Conservation (phyloP, 1,139 yeast genomes). For the Saccharomyces hybrid region DNA sequence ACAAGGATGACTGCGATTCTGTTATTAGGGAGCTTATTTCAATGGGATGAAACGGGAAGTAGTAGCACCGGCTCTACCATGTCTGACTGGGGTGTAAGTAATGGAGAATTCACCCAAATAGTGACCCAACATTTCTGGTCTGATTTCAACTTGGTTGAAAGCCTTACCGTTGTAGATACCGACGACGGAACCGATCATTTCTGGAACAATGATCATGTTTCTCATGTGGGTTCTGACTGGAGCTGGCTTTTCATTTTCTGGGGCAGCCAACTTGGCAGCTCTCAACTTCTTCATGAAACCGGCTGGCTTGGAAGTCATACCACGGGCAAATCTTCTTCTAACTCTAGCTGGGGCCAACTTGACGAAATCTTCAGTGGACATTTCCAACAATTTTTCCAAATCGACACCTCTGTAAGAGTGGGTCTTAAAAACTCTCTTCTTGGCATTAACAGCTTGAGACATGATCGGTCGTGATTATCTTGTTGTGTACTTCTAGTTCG, state of each 20-base stretch:
- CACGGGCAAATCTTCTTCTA: constrained; percentile 99
- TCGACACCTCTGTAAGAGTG: constrained; percentile 99
- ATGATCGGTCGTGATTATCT: constrained; percentile 13
- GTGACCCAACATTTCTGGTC: constrained; percentile 99
- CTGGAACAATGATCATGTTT: constrained; percentile 98
- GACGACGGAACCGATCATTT: constrained; percentile 98
- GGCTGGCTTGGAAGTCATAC: constrained; percentile 92
- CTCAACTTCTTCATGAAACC: constrained; percentile 97
- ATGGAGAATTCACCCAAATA: constrained; percentile 99
- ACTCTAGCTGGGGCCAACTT: constrained; percentile 97
- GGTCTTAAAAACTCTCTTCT: constrained; percentile 92
- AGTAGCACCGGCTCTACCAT: constrained; percentile 98
- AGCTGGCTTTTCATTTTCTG: constrained; percentile 95
- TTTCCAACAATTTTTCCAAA: constrained; percentile 86
- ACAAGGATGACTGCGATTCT: not conserved
- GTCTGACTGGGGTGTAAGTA: constrained; percentile 99
- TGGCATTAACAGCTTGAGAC: constrained; percentile 36
- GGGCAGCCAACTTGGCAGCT: constrained; percentile 91
- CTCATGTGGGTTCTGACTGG: constrained; percentile 98
- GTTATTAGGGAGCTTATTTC: constrained; percentile 32
- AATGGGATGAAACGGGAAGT: constrained; percentile 77
- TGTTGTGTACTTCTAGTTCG: not conserved
- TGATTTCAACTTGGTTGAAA: constrained; percentile 98
- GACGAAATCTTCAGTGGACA: constrained; percentile 95
- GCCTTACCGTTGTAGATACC: constrained; percentile 99